phyloP scores from a whole-genome alignment of 768 basidiomycete species.

The Boletus barrowsii region DNA sequence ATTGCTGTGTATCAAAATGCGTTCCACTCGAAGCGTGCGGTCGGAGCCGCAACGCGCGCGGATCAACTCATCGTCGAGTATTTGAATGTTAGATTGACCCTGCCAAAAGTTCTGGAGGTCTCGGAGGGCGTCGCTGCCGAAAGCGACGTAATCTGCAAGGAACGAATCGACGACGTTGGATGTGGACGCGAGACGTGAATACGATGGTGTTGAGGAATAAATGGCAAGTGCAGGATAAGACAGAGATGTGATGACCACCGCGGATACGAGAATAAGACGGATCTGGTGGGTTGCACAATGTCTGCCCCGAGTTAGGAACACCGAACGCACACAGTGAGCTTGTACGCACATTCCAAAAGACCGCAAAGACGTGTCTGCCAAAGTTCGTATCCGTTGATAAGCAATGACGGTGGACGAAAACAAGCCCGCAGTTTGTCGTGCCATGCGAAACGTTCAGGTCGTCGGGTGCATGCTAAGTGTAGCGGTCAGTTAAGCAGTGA shows the following conservation, averaged over 20 bases:
- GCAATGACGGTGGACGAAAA: constrained; percentile 17
- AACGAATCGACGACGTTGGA: constrained; percentile 63
- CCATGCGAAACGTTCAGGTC: constrained; percentile 23
- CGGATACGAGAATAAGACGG: constrained; percentile 82
- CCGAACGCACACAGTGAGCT: neutral
- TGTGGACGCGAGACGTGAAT: constrained; percentile 51
- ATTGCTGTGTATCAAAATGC: constrained; percentile 63
- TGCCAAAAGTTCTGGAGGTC: constrained; percentile 76
- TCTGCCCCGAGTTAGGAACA: constrained; percentile 36
- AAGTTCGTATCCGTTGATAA: constrained; percentile 36
- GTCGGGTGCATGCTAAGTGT: constrained; percentile 14
- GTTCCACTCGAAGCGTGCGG: constrained; percentile 72
- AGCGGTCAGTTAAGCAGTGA: neutral
- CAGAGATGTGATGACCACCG: constrained; percentile 83
- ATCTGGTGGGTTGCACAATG: constrained; percentile 91
- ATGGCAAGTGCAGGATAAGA: constrained; percentile 89
- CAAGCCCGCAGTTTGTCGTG: constrained; percentile 15
- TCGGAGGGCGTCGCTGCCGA: constrained; percentile 51
- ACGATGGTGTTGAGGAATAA: constrained; percentile 71
- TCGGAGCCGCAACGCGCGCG: constrained; percentile 69
- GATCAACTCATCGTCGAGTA: constrained; percentile 67
- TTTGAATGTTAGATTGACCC: constrained; percentile 56
- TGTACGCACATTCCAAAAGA: constrained; percentile 77
- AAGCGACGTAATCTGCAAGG: constrained; percentile 48
- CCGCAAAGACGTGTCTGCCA: constrained; percentile 54